Evolutionary conservation across 441 rosid genomes (phyloP), one percentile per base, ranked within the genome.

Genomic region (Arabidopsis lyrata): DNA sequence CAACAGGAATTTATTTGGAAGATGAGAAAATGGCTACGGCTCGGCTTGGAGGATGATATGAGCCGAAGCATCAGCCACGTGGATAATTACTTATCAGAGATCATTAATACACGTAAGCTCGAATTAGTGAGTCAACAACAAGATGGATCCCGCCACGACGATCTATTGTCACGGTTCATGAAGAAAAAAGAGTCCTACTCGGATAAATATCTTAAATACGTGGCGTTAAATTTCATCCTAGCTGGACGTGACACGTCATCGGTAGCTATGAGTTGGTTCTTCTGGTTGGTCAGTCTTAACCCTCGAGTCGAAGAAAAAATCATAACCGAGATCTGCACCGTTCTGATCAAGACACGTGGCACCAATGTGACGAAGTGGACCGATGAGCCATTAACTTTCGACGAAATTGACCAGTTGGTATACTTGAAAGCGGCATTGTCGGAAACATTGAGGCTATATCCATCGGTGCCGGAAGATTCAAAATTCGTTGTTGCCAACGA

Each of bases 191-290:
- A 89, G 48, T 83, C 97, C 20, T 87, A 93, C 77, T 81, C 96
- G 0, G 88, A 88, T 56, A 73, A 78, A 4, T 89, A 89, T 81
- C 90, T 91, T 15, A 87, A 83, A 76, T 86, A 86, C 71, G 93
- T 91, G 80, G 91, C 91, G 1, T 63, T 93, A 6, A 93, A 93
- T 54, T 93, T 93, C 53, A 91, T 93, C 83, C 81, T 93, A 63
- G 98, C 97, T 63, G 97, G 98, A 72, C 88, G 97, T 1, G 95
- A 93, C 85, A 93, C 96, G 14, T 90, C 98, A 41, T 91, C 98
- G 0, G 90, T 84, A 3, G 98, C 96, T 1, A 16, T 91, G 77
- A 85, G 98, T 55, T 93, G 97, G 97, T 93, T 93, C 81, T 93
- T 93, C 53, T 89, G 86, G 88, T 53, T 88, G 57, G 85, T 89